These are phyloP conservation scores for Camelina neglecta DNA, from an alignment of 345 rosid species.

Conservation along the genomic window DNA sequence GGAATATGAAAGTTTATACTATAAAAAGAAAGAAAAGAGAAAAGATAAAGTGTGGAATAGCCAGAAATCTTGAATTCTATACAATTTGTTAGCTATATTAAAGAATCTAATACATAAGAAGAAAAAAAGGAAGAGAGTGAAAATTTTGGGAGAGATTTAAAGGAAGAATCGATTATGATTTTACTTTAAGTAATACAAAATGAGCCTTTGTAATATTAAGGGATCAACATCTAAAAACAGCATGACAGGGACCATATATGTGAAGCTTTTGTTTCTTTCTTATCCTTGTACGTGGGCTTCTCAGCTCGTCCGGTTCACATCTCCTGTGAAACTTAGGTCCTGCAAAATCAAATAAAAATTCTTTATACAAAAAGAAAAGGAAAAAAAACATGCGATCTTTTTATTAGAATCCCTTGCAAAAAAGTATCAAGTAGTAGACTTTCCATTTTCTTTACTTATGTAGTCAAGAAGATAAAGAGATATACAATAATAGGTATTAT, in stretches of 20 bases:
- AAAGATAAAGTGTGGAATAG: background rate
- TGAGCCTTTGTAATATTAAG: conserved; percentile 19
- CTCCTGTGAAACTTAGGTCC: conserved; percentile 56
- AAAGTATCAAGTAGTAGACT: background rate
- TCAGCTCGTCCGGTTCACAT: conserved; percentile 54
- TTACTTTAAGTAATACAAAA: conserved; percentile 28
- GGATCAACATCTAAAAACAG: conserved; percentile 33
- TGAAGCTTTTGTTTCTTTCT: conserved; percentile 28
- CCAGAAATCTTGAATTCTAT: conserved; percentile 33
- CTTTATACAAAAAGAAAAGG: no score
- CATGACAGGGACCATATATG: conserved; percentile 16
- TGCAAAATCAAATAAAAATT: conserved; percentile 31
- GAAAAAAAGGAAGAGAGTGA: conserved; percentile 25
- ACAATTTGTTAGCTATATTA: conserved; percentile 32
- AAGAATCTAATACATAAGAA: conserved; percentile 31
- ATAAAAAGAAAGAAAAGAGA: no score
- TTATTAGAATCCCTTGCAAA: background rate
- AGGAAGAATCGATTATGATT: conserved; percentile 29
- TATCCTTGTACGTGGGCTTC: conserved; percentile 60
- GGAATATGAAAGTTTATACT: no score
- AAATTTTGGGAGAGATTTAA: conserved; percentile 32
- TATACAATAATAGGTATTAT: background rate
- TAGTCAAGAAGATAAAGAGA: conserved; percentile 7
- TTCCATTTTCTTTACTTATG: background rate
- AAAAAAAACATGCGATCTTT: background rate